Evolutionary conservation across 2,329 filamentous ascomycete genomes (phyloP).

Genomic region (Stagonosporopsis tanaceti): DNA sequence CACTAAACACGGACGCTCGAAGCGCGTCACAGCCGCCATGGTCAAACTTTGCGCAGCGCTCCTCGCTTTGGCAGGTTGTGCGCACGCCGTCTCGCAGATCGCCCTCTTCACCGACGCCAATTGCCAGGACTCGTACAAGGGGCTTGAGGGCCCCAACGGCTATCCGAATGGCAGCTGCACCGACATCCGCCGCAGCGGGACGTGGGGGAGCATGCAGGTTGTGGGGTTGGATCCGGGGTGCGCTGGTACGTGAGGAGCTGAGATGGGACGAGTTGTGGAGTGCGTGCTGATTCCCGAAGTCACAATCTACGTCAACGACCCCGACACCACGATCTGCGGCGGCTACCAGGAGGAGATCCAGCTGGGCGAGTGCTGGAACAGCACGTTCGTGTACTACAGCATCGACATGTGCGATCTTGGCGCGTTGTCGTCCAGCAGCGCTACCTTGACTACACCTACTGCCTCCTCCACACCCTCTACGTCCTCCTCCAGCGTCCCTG

Average conservation of each 20-base stretch:
- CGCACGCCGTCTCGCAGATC: not conserved
- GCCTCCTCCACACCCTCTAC: not conserved
- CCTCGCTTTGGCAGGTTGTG: not conserved
- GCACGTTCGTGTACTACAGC: slow-evolving; percentile 20
- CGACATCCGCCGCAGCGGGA: slow-evolving; percentile 9
- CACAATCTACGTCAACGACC: slow-evolving; percentile 19
- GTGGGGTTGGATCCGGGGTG: slow-evolving; percentile 13
- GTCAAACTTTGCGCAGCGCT: not conserved
- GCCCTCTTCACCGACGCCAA: slow-evolving; percentile 8
- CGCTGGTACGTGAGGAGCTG: not conserved
- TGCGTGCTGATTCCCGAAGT: slow-evolving; percentile 3
- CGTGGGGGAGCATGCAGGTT: slow-evolving; percentile 15
- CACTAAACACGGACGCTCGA: not conserved
- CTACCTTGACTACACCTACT: not conserved
- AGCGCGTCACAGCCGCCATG: not conserved
- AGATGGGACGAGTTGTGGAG: not conserved
- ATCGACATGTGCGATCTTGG: slow-evolving; percentile 17
- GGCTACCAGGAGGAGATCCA: slow-evolving; percentile 13
- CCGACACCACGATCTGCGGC: slow-evolving; percentile 1
- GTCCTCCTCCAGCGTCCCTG: not conserved
- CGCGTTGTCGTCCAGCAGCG: not conserved
- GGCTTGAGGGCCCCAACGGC: slow-evolving; percentile 12
- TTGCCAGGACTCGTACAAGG: slow-evolving; percentile 10
- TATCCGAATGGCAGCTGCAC: slow-evolving; percentile 15
- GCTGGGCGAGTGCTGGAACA: slow-evolving; percentile 17